Conservation (phyloP, 345 rosid genomes). For the Mangifera indica region DNA sequence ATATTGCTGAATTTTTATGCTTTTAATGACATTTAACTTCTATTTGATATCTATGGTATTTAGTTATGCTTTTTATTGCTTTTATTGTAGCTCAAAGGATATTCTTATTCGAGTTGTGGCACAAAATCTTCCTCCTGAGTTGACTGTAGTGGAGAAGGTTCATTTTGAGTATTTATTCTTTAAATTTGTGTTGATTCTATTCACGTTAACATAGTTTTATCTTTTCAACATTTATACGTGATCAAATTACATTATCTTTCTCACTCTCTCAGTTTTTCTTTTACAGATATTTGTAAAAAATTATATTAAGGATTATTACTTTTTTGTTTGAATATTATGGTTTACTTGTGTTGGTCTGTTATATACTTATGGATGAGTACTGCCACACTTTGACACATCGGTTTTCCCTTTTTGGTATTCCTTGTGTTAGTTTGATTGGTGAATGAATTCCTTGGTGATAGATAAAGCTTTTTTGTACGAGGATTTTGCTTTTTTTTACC, state of each 20-base stretch:
- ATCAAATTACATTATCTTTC: neutral
- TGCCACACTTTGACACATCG: neutral
- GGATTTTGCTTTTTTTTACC: neutral
- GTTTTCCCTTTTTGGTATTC: neutral
- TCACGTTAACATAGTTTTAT: neutral
- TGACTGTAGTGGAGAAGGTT: slow-evolving; percentile 89
- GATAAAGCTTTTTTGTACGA: neutral
- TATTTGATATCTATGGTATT: slow-evolving; percentile 11
- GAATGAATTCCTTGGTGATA: neutral
- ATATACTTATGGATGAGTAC: neutral
- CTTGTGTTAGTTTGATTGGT: neutral
- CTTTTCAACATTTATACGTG: neutral
- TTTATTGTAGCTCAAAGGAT: slow-evolving; percentile 77
- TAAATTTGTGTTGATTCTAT: neutral
- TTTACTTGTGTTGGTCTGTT: neutral
- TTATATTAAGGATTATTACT: neutral
- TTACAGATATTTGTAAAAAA: neutral
- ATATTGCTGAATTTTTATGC: slow-evolving; percentile 7
- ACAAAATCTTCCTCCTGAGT: slow-evolving; percentile 84
- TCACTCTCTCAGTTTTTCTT: no score
- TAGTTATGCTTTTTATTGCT: slow-evolving; percentile 15
- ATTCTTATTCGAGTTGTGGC: slow-evolving; percentile 98
- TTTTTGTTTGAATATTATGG: neutral
- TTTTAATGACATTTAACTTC: slow-evolving; percentile 1
- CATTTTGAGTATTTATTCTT: slow-evolving; percentile 7